Evolutionary conservation across 2,329 filamentous ascomycete genomes (phyloP).

Genomic region (Colletotrichum sp.): DNA sequence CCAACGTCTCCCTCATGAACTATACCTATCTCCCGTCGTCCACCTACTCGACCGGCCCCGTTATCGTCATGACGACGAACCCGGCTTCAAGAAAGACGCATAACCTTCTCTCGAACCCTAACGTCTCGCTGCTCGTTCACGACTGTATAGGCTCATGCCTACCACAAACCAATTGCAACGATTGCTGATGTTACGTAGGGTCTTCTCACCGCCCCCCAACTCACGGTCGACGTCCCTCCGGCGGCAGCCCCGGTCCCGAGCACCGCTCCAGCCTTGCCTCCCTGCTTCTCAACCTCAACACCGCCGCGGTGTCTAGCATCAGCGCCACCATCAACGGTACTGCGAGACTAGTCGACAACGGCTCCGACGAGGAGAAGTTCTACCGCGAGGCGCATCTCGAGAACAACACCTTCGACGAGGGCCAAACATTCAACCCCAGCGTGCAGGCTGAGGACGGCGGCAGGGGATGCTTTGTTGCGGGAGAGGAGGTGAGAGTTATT

Average conservation of each 20-base stretch:
- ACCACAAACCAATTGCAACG: too few species aligned
- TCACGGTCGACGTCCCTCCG: conserved; percentile 61
- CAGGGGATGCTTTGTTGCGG: conserved; percentile 73
- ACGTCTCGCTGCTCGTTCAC: conserved; percentile 93
- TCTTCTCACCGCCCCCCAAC: conserved; percentile 90
- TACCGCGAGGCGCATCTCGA: conserved; percentile 84
- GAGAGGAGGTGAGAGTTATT: conserved; percentile 85
- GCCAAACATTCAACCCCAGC: conserved; percentile 35
- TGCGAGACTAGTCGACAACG: conserved; percentile 73
- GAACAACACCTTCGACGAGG: conserved; percentile 86
- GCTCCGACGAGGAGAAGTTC: conserved; percentile 83
- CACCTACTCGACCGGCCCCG: conserved; percentile 71
- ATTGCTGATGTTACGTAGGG: conserved; percentile 51
- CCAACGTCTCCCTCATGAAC: conserved; percentile 97
- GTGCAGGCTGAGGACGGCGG: conserved; percentile 54
- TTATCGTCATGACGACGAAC: conserved; percentile 94
- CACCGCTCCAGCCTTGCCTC: conserved; percentile 78
- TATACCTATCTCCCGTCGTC: conserved; percentile 93
- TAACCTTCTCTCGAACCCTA: conserved; percentile 83
- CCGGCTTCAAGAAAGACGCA: conserved; percentile 78
- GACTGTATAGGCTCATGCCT: conserved; percentile 64
- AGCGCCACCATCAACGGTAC: conserved; percentile 92
- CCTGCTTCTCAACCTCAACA: conserved; percentile 90
- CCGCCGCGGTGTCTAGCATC: conserved; percentile 84
- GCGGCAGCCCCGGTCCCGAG: conserved; percentile 68